Evolutionary conservation across 345 rosid genomes (phyloP), one percentile per base, ranked within the genome.

Genomic region (Triadica sebifera): DNA sequence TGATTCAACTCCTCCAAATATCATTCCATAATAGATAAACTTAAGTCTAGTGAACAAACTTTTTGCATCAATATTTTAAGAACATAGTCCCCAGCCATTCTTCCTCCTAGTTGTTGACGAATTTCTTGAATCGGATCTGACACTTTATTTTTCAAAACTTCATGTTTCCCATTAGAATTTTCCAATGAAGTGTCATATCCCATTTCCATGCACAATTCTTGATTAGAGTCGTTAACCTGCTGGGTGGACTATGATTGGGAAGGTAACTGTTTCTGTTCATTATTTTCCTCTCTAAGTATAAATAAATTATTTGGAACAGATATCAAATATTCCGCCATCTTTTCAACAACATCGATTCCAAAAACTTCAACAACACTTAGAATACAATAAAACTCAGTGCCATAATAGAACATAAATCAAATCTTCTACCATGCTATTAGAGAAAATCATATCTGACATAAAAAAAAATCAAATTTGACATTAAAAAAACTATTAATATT

Each of bases 261-360:
- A 29, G 89, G 45, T 45, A 50, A 17, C 65, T 74, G 80, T 83
- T 87, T 86, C 68, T 71, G 78, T 59, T 80, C 86, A 74, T 70
- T 81, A 59, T 67, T 72, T 37, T 81, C 89, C 61, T 84, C 89
- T 34, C 82, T 83, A 4, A 80, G 61, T 22, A 71, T 79, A 74
- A 83, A 84, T 47, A 82, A 16, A 13, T 81, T 84, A 67, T 84
- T 90, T 73, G 90, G 90, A 70, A 76, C 86, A 38, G 89, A 84
- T 58, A 96, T 88, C 87, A 93, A 83, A 87, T 96, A 98, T 79
- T 90, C 98, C 69, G 93, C 84, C 98, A 93, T 90, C 79, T 89
- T 57, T 81, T 96, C 99, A 71, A 93, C 94, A 16, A 97, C 97
- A 84, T 96, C 98, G 53, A 96, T 97, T 73, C 99, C 98, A 58